A percentile compares a stretch with the other conserved stretches of the same genome.
Evolutionary conservation across 1,284 basidiomycete species (phyloP).

Genomic region (Cystobasidiaceae sp.): DNA sequence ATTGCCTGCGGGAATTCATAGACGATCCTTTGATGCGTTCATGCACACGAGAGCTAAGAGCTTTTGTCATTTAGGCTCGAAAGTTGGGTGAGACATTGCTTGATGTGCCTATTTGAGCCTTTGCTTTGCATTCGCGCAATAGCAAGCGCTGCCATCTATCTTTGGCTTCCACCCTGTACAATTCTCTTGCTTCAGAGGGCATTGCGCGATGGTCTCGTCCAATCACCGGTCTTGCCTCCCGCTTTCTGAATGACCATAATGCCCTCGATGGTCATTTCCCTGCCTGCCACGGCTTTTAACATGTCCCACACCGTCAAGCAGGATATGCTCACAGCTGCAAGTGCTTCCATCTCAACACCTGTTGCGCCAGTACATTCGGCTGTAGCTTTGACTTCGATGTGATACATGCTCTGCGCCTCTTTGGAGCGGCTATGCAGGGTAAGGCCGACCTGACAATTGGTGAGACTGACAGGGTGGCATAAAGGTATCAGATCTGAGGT

Average conservation of each 20-base stretch:
- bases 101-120: too few relatives aligned
- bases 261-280: conserved; percentile 61
- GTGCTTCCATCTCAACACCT: conserved; percentile 91
- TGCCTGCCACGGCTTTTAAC: conserved; percentile 79
- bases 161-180: too few relatives aligned
- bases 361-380: conserved; percentile 72
- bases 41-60: too few relatives aligned
- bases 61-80: too few relatives aligned
- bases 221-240: conserved; percentile 65
- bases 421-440: conserved; percentile 50
- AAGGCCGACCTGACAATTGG: conserved; percentile 63
- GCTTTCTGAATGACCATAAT: conserved; percentile 63
- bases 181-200: too few relatives aligned
- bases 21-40: too few relatives aligned
- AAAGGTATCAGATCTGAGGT: conserved; percentile 76
- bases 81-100: too few relatives aligned
- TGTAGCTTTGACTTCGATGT: conserved; percentile 61
- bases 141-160: too few relatives aligned
- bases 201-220: too few relatives aligned
- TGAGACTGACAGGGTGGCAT: conserved; percentile 71
- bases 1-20: too few relatives aligned
- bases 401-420: conserved; percentile 45
- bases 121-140: too few relatives aligned
- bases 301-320: conserved; percentile 85
- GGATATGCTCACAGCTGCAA: conserved; percentile 72